Conservation (phyloP, 2,329 filamentous ascomycete genomes). For the Akanthomyces dipterigenus region DNA sequence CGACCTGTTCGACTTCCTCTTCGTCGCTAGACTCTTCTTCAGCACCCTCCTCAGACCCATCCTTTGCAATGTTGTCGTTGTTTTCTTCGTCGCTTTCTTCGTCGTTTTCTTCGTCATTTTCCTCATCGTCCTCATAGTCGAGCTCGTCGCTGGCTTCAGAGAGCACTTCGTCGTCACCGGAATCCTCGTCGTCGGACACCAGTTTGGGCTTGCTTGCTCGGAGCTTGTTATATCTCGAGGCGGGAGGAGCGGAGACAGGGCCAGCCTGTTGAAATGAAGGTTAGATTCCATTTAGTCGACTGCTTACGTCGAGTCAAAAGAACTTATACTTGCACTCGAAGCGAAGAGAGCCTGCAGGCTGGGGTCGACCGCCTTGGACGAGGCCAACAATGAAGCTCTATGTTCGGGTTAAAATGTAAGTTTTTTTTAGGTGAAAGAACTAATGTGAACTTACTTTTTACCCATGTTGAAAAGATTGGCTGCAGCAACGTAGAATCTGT, state of each 20-base stretch:
- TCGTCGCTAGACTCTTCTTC: slow-evolving; percentile 34
- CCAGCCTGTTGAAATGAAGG: slow-evolving; percentile 38
- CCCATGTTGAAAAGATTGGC: slow-evolving; percentile 13
- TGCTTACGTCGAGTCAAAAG: background rate
- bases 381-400: slow-evolving; percentile 33
- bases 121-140: slow-evolving; percentile 20
- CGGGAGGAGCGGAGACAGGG: slow-evolving; percentile 40
- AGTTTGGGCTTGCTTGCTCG: slow-evolving; percentile 28
- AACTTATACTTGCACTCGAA: slow-evolving; percentile 54
- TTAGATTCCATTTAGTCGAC: slow-evolving; percentile 8
- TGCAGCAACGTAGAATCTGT: background rate
- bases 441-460: slow-evolving; percentile 14
- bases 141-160: slow-evolving; percentile 21
- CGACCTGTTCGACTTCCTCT: slow-evolving; percentile 31
- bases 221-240: slow-evolving; percentile 37
- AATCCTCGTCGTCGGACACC: slow-evolving; percentile 17
- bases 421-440: background rate
- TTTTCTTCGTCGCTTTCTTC: no score
- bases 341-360: slow-evolving; percentile 64
- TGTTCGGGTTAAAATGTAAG: slow-evolving; percentile 14
- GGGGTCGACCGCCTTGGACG: slow-evolving; percentile 58
- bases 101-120: slow-evolving; percentile 12
- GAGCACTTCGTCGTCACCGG: slow-evolving; percentile 26
- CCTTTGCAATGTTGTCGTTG: slow-evolving; percentile 11
- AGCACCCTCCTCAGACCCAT: slow-evolving; percentile 22